phyloP scores from a whole-genome alignment of 2,329 filamentous ascomycete species.

The Herpomyces periplanetae region DNA sequence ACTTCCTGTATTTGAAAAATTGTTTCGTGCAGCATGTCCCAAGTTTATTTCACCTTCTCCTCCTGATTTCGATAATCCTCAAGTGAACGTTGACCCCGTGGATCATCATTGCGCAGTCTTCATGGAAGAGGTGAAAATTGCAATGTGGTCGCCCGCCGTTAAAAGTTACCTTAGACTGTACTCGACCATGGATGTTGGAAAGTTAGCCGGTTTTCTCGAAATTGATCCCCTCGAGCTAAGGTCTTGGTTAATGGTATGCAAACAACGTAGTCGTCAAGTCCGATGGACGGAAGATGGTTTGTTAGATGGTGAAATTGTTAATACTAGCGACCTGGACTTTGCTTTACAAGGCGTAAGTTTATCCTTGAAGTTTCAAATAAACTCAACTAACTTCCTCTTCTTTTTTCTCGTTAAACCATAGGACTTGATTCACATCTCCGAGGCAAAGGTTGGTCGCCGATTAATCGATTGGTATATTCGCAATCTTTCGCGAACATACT shows the following conservation, averaged over 20 bases:
- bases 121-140: slow-evolving; percentile 99
- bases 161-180: slow-evolving; percentile 96
- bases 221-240: slow-evolving; percentile 84
- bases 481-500: slow-evolving; percentile 83
- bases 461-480: slow-evolving; percentile 96
- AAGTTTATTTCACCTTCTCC: slow-evolving; percentile 96
- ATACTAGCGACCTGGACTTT: slow-evolving; percentile 82
- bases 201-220: slow-evolving; percentile 84
- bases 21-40: slow-evolving; percentile 87
- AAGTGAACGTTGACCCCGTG: slow-evolving; percentile 75
- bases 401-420: slow-evolving; percentile 6
- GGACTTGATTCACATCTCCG: slow-evolving; percentile 93
- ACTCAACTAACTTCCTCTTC: slow-evolving; percentile 2
- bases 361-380: slow-evolving; percentile 4
- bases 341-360: slow-evolving; percentile 54
- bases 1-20: slow-evolving; percentile 83
- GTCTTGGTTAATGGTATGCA: slow-evolving; percentile 77
- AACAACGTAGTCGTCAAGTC: slow-evolving; percentile 87
- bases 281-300: slow-evolving; percentile 69
- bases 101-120: slow-evolving; percentile 92
- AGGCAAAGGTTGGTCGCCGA: slow-evolving; percentile 88
- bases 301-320: slow-evolving; percentile 64
- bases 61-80: slow-evolving; percentile 86
- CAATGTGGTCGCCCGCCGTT: slow-evolving; percentile 86
- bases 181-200: slow-evolving; percentile 96